These are phyloP conservation scores for Chernovozyma aurita DNA, from an alignment of 1,139 yeast genomes.

Conservation along the genomic window DNA sequence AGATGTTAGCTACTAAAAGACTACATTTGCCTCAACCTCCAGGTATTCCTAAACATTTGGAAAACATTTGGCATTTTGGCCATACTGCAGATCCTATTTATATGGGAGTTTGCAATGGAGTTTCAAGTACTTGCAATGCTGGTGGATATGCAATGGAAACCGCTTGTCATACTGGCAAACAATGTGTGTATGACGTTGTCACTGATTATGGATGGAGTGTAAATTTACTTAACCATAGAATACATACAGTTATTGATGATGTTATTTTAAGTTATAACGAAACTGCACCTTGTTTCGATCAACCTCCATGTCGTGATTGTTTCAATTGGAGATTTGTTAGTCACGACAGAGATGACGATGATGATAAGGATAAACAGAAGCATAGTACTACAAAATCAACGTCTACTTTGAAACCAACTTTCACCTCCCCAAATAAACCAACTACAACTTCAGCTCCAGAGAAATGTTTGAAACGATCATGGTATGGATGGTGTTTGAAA, in stretches of 20 bases:
- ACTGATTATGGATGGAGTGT: conserved; percentile 90
- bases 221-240: conserved; percentile 80
- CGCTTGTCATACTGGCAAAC: conserved; percentile 86
- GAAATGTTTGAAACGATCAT: conserved; percentile 39
- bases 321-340: conserved; percentile 83
- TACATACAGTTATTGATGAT: conserved; percentile 86
- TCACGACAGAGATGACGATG: conserved; percentile 39
- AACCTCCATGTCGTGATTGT: conserved; percentile 85
- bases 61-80: conserved; percentile 92
- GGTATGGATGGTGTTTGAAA: conserved; percentile 45
- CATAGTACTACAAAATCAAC: conserved; percentile 6
- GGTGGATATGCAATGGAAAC: conserved; percentile 99
- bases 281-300: conserved; percentile 69
- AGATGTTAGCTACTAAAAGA: conserved; percentile 73
- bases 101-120: conserved; percentile 97
- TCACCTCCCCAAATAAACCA: conserved; percentile 9
- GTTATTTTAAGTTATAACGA: conserved; percentile 67
- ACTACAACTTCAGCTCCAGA: conserved; percentile 18
- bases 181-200: conserved; percentile 87
- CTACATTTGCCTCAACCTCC: conserved; percentile 93
- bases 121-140: conserved; percentile 80
- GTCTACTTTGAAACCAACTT: conserved; percentile 6
- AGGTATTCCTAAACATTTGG: conserved; percentile 73
- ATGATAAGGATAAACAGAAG: conserved; percentile 16
- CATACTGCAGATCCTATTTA: conserved; percentile 96